Conservation (phyloP, 148 eudicot genomes). For the Chenopodium quinoa region DNA sequence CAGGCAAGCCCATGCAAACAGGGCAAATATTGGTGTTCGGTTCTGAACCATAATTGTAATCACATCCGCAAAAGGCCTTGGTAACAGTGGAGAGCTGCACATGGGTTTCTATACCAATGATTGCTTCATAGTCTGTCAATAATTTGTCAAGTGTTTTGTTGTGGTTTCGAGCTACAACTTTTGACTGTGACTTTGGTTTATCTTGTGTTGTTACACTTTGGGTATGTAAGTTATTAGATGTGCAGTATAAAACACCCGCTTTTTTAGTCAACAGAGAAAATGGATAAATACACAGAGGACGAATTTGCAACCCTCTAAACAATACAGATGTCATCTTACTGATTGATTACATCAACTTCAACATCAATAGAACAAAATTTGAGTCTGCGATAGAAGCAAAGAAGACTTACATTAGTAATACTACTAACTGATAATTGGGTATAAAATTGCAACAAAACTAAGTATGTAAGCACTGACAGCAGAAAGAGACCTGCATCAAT, state of each 20-base stretch:
- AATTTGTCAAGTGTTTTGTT: slow-evolving; percentile 41
- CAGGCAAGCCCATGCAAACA: slow-evolving; percentile 94
- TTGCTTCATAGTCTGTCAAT: slow-evolving; percentile 64
- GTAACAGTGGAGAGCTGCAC: slow-evolving; percentile 81
- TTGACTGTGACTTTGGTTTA: slow-evolving; percentile 44
- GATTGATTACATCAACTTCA: slow-evolving; percentile 28
- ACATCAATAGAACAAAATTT: slow-evolving; percentile 30
- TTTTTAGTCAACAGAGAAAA: slow-evolving; percentile 44
- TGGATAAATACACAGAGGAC: slow-evolving; percentile 51
- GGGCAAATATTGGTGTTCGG: slow-evolving; percentile 89
- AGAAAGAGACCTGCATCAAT: no score
- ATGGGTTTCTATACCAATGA: slow-evolving; percentile 95
- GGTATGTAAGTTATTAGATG: slow-evolving; percentile 43
- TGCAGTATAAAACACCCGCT: slow-evolving; percentile 39
- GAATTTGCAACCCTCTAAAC: slow-evolving; percentile 61
- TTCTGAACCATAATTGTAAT: slow-evolving; percentile 76
- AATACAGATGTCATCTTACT: slow-evolving; percentile 62
- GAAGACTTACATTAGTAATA: background rate
- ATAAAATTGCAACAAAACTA: background rate
- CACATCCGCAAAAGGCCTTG: slow-evolving; percentile 92
- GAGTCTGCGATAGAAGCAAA: slow-evolving; percentile 27
- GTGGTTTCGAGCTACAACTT: slow-evolving; percentile 34
- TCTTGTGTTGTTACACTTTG: slow-evolving; percentile 48
- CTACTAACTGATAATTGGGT: background rate
- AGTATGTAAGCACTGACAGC: no score